Evolutionary conservation across 75 land plant species (phyloP), one percentile per base, ranked within the genome.

Genomic region (Pinus taeda): DNA sequence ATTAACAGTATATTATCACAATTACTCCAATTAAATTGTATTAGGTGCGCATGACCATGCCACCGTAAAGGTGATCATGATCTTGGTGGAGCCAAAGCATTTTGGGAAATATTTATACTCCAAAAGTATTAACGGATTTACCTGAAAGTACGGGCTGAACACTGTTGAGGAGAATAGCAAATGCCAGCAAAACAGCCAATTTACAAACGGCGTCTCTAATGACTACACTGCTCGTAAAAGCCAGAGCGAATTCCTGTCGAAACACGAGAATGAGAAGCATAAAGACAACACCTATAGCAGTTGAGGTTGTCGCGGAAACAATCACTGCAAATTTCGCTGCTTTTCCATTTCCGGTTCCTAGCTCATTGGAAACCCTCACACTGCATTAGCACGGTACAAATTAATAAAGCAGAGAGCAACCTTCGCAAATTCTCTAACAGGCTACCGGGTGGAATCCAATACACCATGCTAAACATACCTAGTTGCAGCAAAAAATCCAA

Each of bases 291-390:
- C 92, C 98, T 18, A 93, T 90, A 20, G 82, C 56, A 6, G 74
- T 55, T 3, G 95, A 91, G 18, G 85, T 80, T 1, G 45, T 22
- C 64, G 83, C 74, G 3, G 88, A 79, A 3, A 91, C 84, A 30
- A 74, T 69, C 15, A 89, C 85, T n/a, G 92, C 92, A 75, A 86
- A 85, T 42, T 76, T 83, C 0, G 96, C 96, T 61, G 87, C 90
- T 75, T 81, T 81, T 1, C 89, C 89, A 57, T 90, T 84, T 1
- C 93, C 92, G 11, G 96, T 93, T 42, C 96, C 98, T 5, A 95
- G 89, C 82, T 95, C 98, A 82, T 93, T 95, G 1, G 90, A 82
- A 18, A 93, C 95, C 67, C 93, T 76, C 65, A 88, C 90, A 8
- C 49, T 45, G 49, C 49, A 45, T 45, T 45, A 45, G 0, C 49